Percentiles rank a stretch among this genome's conserved stretches.
Evolutionary conservation across 2,329 filamentous ascomycete genomes (phyloP).

Genomic region (Ceratocystis cacaofunesta): DNA sequence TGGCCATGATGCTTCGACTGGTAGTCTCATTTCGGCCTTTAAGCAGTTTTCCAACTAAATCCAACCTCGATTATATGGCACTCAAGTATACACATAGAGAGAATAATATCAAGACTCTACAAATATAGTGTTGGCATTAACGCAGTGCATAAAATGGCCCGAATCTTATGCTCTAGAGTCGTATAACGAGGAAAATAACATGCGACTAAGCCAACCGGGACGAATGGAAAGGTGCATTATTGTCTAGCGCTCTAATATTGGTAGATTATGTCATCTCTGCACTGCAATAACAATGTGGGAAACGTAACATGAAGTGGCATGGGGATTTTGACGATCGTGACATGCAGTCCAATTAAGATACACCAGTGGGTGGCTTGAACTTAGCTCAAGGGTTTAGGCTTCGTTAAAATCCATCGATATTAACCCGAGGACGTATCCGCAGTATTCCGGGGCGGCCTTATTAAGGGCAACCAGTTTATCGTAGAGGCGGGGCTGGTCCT

Average conservation of each 20-base stretch:
- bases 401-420: not conserved
- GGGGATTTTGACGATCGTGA: not conserved
- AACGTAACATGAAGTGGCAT: not conserved
- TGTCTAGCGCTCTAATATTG: not conserved
- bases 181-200: no score
- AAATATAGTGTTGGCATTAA: no score
- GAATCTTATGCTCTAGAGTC: no score
- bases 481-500: not conserved
- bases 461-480: not conserved
- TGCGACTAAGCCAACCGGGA: no score
- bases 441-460: not conserved
- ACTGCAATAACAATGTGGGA: not conserved
- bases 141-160: no score
- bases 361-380: not conserved
- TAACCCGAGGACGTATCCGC: not conserved
- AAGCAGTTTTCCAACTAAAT: conserved; percentile 53
- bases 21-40: conserved; percentile 79
- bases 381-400: not conserved
- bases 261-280: not conserved
- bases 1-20: conserved; percentile 76
- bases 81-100: not conserved
- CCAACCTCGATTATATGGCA: no score
- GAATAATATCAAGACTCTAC: not conserved
- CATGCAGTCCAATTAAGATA: not conserved
- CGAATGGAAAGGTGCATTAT: no score